These are phyloP conservation scores for Pestalotiopsis sp. DNA, from an alignment of 2,329 filamentous ascomycete genomes.

Conservation along the genomic window DNA sequence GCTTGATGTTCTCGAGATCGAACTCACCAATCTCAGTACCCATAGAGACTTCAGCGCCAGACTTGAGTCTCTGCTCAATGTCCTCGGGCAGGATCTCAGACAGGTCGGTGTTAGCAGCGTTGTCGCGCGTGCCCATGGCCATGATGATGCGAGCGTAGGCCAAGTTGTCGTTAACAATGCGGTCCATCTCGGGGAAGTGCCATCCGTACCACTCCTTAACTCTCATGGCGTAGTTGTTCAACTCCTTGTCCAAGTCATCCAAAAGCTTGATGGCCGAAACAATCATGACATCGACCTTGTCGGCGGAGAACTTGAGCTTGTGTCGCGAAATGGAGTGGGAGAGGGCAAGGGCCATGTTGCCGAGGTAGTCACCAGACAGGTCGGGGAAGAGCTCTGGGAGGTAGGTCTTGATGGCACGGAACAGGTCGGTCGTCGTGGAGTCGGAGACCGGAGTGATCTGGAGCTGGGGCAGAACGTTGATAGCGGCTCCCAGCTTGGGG, in stretches of 20 bases:
- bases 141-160: conserved; percentile 90
- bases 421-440: conserved; percentile 82
- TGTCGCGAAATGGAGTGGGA: conserved; percentile 96
- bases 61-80: conserved; percentile 88
- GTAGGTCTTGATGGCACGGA: conserved; percentile 91
- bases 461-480: conserved; percentile 87
- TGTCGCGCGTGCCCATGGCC: conserved; percentile 85
- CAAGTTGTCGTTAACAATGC: conserved; percentile 95
- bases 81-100: conserved; percentile 93
- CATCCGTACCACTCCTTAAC: conserved; percentile 99
- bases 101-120: conserved; percentile 75
- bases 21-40: conserved; percentile 94
- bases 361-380: conserved; percentile 80
- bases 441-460: conserved; percentile 83
- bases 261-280: conserved; percentile 93
- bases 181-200: conserved; percentile 98
- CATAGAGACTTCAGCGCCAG: conserved; percentile 96
- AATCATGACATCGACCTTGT: conserved; percentile 99
- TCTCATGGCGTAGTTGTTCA: conserved; percentile 98
- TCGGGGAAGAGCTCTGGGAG: conserved; percentile 89
- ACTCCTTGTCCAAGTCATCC: conserved; percentile 96
- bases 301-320: conserved; percentile 97
- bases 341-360: conserved; percentile 93
- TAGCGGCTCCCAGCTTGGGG: conserved; percentile 86
- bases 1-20: conserved; percentile 90